Percentiles rank a stretch among this genome's conserved stretches.
Conservation (phyloP, 2,329 filamentous ascomycete species). For the Colletotrichum endophyticum region DNA sequence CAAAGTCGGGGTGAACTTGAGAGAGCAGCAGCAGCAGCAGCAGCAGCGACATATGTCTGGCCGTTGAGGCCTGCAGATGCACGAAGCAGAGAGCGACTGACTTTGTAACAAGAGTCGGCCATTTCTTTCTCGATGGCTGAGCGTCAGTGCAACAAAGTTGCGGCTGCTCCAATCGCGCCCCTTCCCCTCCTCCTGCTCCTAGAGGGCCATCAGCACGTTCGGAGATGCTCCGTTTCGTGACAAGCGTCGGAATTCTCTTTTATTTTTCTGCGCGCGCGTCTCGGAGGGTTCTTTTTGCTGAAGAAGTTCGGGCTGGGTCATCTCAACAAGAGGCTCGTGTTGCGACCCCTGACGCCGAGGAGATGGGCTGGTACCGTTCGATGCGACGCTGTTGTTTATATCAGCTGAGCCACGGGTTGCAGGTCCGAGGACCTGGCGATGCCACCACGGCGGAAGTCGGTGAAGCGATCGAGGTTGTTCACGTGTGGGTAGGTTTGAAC, state of each 20-base stretch:
- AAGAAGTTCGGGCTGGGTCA: constrained; percentile 7
- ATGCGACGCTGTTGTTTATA: constrained; percentile 1
- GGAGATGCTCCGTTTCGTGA: constrained; percentile 4
- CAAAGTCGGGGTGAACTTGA: not conserved
- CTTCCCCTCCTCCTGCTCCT: not conserved
- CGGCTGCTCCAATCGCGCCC: not conserved
- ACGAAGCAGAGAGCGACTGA: not conserved
- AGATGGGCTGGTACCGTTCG: not conserved
- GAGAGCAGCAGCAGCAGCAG: not conserved
- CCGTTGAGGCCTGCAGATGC: not conserved
- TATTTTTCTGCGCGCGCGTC: not conserved
- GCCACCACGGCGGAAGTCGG: not conserved
- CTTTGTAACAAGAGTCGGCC: not conserved
- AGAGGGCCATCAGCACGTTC: not conserved
- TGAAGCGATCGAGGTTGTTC: not conserved
- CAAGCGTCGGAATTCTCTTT: constrained; percentile 6
- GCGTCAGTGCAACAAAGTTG: constrained; percentile 12
- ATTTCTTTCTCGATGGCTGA: not conserved
- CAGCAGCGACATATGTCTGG: not conserved
- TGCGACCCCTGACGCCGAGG: not conserved
- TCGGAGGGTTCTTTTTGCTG: not conserved
- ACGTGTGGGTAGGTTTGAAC: not conserved
- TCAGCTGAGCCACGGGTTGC: constrained; percentile 9
- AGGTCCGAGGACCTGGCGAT: constrained; percentile 4
- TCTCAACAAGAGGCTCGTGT: constrained; percentile 16